Evolutionary conservation across 768 basidiomycete species (phyloP), one percentile per base, ranked within the genome.

Genomic region (Brasilioporus rufonigricans): DNA sequence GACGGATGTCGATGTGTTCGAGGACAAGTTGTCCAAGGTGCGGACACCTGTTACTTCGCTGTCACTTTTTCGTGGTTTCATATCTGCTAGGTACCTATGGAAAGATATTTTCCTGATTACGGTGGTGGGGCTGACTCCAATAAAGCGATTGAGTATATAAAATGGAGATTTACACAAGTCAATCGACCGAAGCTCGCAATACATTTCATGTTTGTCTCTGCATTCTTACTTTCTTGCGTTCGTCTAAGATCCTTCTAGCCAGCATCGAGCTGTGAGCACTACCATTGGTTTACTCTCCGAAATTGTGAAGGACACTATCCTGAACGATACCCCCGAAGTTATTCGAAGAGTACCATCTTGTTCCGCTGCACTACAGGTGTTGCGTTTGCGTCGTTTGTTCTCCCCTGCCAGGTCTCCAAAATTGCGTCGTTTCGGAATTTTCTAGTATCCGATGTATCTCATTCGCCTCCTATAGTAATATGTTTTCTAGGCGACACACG

Each of bases 11-110:
- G 55, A 36, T 1, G 3, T 10, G 9, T 55, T 56, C 39, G 27
- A 36, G 14, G 26, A 31, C 45, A 56, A 55, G 33, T 46, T 52
- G 27, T 32, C 29, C 35, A 39, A 52, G 44, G 55, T 56, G 21
- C 26, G 27, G 14, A 16, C n/a, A 29, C 23, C 13, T 19, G 13
- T 29, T 36, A 29, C 21, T 13, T 4, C 2, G n/a, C 2, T 27
- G 8, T 16, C 18, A 3, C 16, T 10, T 19, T 27, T 29, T 36
- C 5, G 12, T 21, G 19, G 10, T 8, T 33, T 54, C 8, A 36
- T 27, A 16, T 18, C 12, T 47, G 21, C 19, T 16, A 48, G 55
- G 27, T 55, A 33, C 55, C 52, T 3, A 14, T 55, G 27, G 18
- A 39, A 24, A 55, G 5, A 29, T 19, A 44, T 56, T 48, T 48